phyloP scores from a whole-genome alignment of 1,284 basidiomycete species.

The Trichosporon inkin region DNA sequence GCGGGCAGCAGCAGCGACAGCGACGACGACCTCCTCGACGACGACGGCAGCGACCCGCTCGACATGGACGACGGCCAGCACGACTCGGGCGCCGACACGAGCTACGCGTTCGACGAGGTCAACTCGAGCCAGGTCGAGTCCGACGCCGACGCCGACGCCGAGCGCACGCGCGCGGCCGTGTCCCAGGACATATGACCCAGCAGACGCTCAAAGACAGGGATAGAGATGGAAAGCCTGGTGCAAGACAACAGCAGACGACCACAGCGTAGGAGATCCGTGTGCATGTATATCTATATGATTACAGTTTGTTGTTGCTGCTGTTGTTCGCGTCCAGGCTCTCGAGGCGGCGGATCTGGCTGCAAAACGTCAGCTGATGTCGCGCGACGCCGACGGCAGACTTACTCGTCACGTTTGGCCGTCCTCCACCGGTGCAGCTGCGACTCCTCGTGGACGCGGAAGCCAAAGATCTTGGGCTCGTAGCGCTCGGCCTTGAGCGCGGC shows the following conservation, averaged over 20 bases:
- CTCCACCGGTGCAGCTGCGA: constrained; percentile 93
- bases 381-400: constrained; percentile 32
- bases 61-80: constrained; percentile 10
- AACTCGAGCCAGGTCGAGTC: constrained; percentile 1
- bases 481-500: constrained; percentile 82
- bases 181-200: constrained; percentile 1
- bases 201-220: no score
- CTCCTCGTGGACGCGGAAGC: constrained; percentile 87
- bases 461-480: constrained; percentile 86
- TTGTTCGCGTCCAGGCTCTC: constrained; percentile 45
- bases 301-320: constrained; percentile 21
- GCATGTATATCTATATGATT: constrained; percentile 24
- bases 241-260: no score
- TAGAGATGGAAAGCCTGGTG: no score
- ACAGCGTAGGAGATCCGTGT: background rate
- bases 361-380: background rate
- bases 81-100: background rate
- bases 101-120: constrained; percentile 2
- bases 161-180: background rate
- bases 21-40: constrained; percentile 11
- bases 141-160: background rate
- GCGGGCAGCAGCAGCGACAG: constrained; percentile 20
- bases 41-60: constrained; percentile 12
- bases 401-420: constrained; percentile 79
- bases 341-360: constrained; percentile 50